A percentile compares a stretch with the other conserved stretches of the same genome.
These are phyloP conservation scores for Sporopachydermia cereana DNA, from an alignment of 1,139 yeast species.

Conservation along the genomic window DNA sequence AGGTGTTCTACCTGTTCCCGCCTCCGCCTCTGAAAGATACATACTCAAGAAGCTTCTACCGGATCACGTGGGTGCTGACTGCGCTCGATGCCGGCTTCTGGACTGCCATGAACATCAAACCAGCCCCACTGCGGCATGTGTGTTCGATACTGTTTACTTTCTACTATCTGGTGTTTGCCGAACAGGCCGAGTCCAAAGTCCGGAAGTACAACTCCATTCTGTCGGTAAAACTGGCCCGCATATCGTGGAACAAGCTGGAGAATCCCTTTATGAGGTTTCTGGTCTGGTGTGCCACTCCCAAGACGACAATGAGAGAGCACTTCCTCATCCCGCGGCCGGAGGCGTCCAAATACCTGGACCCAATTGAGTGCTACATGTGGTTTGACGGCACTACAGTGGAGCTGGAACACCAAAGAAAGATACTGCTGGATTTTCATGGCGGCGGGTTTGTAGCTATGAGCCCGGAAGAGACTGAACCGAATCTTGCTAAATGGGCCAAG, in stretches of 20 bases:
- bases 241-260: conserved; percentile 17
- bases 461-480: conserved; percentile 16
- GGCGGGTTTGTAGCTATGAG: conserved; percentile 18
- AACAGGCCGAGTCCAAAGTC: conserved; percentile 18
- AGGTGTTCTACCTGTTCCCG: conserved; percentile 14
- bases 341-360: conserved; percentile 9
- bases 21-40: conserved; percentile 17
- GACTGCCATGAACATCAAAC: conserved; percentile 18
- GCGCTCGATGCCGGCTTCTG: conserved; percentile 19
- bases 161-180: conserved; percentile 17
- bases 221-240: conserved; percentile 14
- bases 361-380: conserved; percentile 13
- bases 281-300: conserved; percentile 12
- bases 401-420: conserved; percentile 11
- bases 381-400: conserved; percentile 15
- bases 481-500: conserved; percentile 16
- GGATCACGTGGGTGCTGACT: conserved; percentile 18
- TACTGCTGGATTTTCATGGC: conserved; percentile 16
- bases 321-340: conserved; percentile 13
- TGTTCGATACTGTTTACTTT: conserved; percentile 15
- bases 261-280: conserved; percentile 13
- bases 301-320: conserved; percentile 9
- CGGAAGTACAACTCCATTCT: conserved; percentile 10
- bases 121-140: conserved; percentile 14
- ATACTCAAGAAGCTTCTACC: conserved; percentile 14